Conservation (phyloP, 345 rosid genomes). For the Schrenkiella parvula region DNA sequence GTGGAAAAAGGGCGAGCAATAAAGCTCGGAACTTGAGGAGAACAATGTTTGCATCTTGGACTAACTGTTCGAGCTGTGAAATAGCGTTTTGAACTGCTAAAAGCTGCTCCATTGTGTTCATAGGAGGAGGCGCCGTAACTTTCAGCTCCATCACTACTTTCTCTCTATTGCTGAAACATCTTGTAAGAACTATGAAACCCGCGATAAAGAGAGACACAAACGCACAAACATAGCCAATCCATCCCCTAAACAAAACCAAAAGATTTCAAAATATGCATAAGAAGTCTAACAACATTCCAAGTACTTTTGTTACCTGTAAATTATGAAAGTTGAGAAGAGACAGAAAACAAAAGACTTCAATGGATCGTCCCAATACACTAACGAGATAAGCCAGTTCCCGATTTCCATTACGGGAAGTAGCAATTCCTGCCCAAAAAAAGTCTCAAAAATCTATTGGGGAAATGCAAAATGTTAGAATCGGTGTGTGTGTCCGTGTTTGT, state of each 20-base stretch:
- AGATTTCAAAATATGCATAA: background rate
- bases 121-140: constrained; percentile 69
- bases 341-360: constrained; percentile 68
- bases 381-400: constrained; percentile 55
- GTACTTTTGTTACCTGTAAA: constrained; percentile 59
- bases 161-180: constrained; percentile 41
- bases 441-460: background rate
- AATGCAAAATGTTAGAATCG: background rate
- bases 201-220: constrained; percentile 42
- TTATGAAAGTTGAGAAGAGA: constrained; percentile 50
- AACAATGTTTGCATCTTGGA: constrained; percentile 76
- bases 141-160: constrained; percentile 56
- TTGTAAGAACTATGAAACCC: constrained; percentile 56
- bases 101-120: constrained; percentile 94
- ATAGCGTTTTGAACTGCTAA: constrained; percentile 85
- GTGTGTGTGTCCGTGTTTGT: background rate
- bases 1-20: constrained; percentile 66
- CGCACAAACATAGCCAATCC: constrained; percentile 68
- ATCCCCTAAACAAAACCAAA: constrained; percentile 45
- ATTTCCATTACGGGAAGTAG: constrained; percentile 62
- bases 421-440: constrained; percentile 53
- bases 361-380: constrained; percentile 76
- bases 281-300: background rate
- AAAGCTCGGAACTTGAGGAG: constrained; percentile 90
- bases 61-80: constrained; percentile 59